These are phyloP conservation scores for Uronychia setigera DNA, from an alignment of 73 alveolate genomes.

Conservation along the genomic window DNA sequence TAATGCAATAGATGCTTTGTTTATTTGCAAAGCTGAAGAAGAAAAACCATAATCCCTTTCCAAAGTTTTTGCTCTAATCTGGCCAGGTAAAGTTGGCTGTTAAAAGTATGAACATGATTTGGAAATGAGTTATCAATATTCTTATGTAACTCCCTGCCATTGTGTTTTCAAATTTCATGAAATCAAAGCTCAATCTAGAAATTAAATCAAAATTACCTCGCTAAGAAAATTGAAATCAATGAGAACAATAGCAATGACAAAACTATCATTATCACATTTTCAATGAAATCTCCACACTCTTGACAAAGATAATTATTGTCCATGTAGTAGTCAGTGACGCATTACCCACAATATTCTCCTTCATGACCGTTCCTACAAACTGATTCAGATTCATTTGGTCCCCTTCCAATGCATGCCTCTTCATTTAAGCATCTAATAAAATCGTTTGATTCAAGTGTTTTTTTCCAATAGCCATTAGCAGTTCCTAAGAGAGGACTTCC, in stretches of 20 bases:
- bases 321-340: not conserved
- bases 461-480: not conserved
- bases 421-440: not conserved
- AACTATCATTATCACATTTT: no score
- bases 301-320: not conserved
- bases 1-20: not conserved
- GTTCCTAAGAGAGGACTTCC: not conserved
- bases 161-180: not conserved
- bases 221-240: not conserved
- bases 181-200: not conserved
- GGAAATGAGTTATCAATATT: not conserved
- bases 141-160: not conserved
- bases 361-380: not conserved
- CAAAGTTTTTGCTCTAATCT: not conserved
- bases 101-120: not conserved
- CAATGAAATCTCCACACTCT: not conserved
- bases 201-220: no score
- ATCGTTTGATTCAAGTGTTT: not conserved
- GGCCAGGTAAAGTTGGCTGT: not conserved
- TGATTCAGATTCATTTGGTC: not conserved
- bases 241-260: no score
- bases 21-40: not conserved
- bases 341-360: not conserved
- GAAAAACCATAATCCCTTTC: not conserved
- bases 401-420: not conserved